phyloP scores from a whole-genome alignment of 192 early-diverging fungal genomes.

The Podila clonocystis region DNA sequence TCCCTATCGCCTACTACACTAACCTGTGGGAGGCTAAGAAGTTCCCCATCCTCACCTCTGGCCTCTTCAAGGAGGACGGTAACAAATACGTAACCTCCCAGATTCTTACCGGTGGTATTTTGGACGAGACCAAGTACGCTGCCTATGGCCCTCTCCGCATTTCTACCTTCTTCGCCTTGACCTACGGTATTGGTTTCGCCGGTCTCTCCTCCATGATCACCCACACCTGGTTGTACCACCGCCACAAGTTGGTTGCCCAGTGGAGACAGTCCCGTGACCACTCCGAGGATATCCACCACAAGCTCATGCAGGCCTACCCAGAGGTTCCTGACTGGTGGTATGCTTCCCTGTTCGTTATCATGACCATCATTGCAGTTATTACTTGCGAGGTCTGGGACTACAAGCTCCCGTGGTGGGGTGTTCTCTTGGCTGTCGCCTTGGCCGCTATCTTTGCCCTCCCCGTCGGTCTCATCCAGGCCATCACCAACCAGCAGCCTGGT shows the following conservation, averaged over 20 bases:
- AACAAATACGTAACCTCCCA: slow-evolving; percentile 30
- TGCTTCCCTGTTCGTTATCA: slow-evolving; percentile 34
- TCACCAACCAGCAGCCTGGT: slow-evolving; percentile 55
- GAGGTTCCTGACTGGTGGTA: slow-evolving; percentile 65
- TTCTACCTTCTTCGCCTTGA: slow-evolving; percentile 54
- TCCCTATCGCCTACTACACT: slow-evolving; percentile 68
- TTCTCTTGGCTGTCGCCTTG: slow-evolving; percentile 49
- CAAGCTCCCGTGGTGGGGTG: slow-evolving; percentile 57
- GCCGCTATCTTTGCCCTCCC: slow-evolving; percentile 55
- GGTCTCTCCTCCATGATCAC: slow-evolving; percentile 60
- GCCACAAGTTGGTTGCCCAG: slow-evolving; percentile 57
- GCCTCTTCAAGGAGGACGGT: slow-evolving; percentile 42
- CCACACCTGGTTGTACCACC: slow-evolving; percentile 68
- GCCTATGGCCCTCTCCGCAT: slow-evolving; percentile 55
- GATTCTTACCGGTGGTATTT: slow-evolving; percentile 27
- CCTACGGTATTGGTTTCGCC: slow-evolving; percentile 60
- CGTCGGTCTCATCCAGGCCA: slow-evolving; percentile 61
- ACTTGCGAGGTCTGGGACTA: slow-evolving; percentile 17
- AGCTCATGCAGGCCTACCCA: slow-evolving; percentile 68
- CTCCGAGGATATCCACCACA: slow-evolving; percentile 61
- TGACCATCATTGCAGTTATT: slow-evolving; percentile 35
- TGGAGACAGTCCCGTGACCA: slow-evolving; percentile 33
- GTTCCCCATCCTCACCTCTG: slow-evolving; percentile 44
- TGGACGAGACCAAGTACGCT: slow-evolving; percentile 53
- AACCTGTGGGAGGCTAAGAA: slow-evolving; percentile 59